Percentiles rank a stretch among this genome's conserved stretches.
These are phyloP conservation scores for Cryptococcus sp. DNA, from an alignment of 1,284 basidiomycete genomes.

Conservation along the genomic window DNA sequence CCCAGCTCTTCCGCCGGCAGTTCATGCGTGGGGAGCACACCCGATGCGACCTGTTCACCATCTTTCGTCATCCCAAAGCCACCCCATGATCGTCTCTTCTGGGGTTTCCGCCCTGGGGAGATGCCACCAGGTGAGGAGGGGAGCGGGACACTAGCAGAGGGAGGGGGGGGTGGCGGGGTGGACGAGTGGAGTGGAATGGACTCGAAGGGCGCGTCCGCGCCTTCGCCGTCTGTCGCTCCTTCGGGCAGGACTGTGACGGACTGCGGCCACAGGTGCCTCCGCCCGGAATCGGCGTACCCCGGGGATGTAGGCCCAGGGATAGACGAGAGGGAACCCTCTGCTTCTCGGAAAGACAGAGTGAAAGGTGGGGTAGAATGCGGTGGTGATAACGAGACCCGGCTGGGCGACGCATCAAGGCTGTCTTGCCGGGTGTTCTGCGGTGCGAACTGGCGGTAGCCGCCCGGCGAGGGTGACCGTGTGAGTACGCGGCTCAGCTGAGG, in stretches of 20 bases:
- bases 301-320: conserved; percentile 9
- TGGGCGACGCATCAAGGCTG: conserved; percentile 7
- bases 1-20: too few relatives aligned
- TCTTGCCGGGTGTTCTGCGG: not conserved
- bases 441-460: not conserved
- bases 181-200: conserved; percentile 31
- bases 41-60: conserved; percentile 16
- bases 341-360: conserved; percentile 6
- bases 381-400: conserved; percentile 7
- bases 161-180: conserved; percentile 17
- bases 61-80: conserved; percentile 25
- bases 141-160: conserved; percentile 9
- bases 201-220: conserved; percentile 35
- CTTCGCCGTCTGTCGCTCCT: conserved; percentile 7
- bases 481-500: not conserved
- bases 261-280: conserved; percentile 8
- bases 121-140: conserved; percentile 18
- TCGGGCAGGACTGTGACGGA: not conserved
- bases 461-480: conserved; percentile 7
- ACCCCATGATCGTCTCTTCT: conserved; percentile 19
- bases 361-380: conserved; percentile 7
- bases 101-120: conserved; percentile 5
- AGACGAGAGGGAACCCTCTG: not conserved
- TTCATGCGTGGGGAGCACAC: conserved; percentile 9
- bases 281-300: conserved; percentile 11